Evolutionary conservation across 441 rosid species (phyloP).

Genomic region (Sinapis alba): DNA sequence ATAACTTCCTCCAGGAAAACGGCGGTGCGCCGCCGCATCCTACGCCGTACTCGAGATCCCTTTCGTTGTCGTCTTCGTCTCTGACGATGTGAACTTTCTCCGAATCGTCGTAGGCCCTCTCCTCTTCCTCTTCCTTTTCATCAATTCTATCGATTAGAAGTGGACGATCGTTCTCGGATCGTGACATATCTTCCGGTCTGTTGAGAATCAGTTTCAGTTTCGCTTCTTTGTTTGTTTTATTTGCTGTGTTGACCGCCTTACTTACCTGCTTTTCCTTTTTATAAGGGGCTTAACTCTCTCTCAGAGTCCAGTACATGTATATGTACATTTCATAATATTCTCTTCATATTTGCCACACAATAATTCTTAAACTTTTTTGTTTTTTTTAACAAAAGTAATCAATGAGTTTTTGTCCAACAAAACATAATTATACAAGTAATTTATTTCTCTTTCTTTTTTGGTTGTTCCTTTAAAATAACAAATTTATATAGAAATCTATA

Average conservation of each 20-base stretch:
- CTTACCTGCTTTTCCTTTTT: too few species aligned
- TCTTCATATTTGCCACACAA: background rate
- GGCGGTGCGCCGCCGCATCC: slow-evolving; percentile 53
- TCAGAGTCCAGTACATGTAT: background rate
- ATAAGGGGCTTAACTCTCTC: background rate
- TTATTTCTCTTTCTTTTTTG: too few species aligned
- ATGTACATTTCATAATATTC: slow-evolving; percentile 1
- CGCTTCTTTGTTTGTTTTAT: background rate
- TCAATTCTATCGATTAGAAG: slow-evolving; percentile 29
- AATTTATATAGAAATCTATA: too few species aligned
- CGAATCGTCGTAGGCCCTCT: slow-evolving; percentile 56
- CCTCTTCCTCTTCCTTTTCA: slow-evolving; percentile 33
- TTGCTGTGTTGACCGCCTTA: too few species aligned
- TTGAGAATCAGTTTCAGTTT: background rate
- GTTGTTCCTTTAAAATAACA: too few species aligned
- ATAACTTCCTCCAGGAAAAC: slow-evolving; percentile 86
- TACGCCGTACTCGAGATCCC: slow-evolving; percentile 44
- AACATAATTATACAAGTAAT: too few species aligned
- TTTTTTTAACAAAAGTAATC: too few species aligned
- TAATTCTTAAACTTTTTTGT: too few species aligned
- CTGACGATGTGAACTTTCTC: slow-evolving; percentile 74
- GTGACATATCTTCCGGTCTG: slow-evolving; percentile 37
- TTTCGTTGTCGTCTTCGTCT: slow-evolving; percentile 41
- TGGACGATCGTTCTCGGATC: slow-evolving; percentile 41
- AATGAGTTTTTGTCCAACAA: too few species aligned